Percentiles rank a stretch among this genome's conserved stretches.
Conservation (phyloP, 2,329 filamentous ascomycete genomes). For the Trichoderma koningiopsis region DNA sequence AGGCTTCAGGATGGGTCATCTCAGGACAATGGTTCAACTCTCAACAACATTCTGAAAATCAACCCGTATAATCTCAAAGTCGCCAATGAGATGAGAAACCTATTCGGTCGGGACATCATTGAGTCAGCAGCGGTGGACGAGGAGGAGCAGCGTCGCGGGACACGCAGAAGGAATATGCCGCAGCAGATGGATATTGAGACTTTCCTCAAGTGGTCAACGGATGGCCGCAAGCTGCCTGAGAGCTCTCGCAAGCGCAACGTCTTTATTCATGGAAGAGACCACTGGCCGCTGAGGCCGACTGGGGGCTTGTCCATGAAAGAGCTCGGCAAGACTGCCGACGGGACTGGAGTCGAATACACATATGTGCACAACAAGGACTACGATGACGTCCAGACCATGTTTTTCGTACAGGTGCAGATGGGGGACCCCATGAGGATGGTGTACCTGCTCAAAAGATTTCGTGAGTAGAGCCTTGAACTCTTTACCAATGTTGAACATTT, state of each 20-base stretch:
- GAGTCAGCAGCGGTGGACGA: conserved; percentile 56
- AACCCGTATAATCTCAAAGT: conserved; percentile 76
- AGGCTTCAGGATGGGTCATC: conserved; percentile 15
- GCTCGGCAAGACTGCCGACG: conserved; percentile 47
- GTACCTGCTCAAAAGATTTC: conserved; percentile 58
- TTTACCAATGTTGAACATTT: background rate
- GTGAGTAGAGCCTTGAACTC: conserved; percentile 35
- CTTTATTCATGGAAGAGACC: conserved; percentile 83
- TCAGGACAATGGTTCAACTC: conserved; percentile 30
- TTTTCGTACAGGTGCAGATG: conserved; percentile 80
- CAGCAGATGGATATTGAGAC: conserved; percentile 61
- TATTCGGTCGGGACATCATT: conserved; percentile 61
- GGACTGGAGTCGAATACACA: conserved; percentile 68
- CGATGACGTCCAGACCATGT: conserved; percentile 71
- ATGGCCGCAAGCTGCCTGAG: conserved; percentile 64
- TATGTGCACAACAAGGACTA: conserved; percentile 78
- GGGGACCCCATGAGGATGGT: conserved; percentile 81
- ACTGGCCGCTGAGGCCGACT: conserved; percentile 78
- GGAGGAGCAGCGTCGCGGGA: conserved; percentile 45
- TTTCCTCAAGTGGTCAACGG: conserved; percentile 56
- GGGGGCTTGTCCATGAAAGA: conserved; percentile 82
- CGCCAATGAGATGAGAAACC: conserved; percentile 80
- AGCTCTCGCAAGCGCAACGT: conserved; percentile 75
- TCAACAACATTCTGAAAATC: conserved; percentile 51
- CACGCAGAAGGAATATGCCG: conserved; percentile 39